Percentiles rank a stretch among this genome's conserved stretches.
phyloP scores from a whole-genome alignment of 495 filamentous ascomycete genomes.

The Penicillium nucicola region DNA sequence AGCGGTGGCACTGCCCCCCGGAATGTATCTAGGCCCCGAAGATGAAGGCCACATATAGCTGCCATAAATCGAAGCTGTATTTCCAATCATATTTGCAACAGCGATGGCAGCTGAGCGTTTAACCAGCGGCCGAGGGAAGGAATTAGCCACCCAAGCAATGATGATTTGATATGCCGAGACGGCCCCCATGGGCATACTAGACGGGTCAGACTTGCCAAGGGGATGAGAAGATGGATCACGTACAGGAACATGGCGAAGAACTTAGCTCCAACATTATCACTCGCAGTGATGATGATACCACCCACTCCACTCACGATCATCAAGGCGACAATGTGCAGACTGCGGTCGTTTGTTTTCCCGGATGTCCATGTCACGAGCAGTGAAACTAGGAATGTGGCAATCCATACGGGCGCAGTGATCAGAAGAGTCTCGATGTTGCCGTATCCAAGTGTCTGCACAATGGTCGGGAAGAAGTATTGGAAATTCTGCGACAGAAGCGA shows the following conservation, averaged over 20 bases:
- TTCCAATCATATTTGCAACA: conserved; percentile 72
- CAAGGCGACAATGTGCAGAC: conserved; percentile 64
- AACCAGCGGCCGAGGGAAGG: conserved; percentile 71
- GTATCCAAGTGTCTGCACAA: conserved; percentile 70
- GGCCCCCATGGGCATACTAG: conserved; percentile 54
- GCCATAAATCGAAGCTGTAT: conserved; percentile 67
- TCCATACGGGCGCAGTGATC: conserved; percentile 72
- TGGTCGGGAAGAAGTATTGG: conserved; percentile 82
- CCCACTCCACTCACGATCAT: conserved; percentile 64
- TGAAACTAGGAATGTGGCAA: conserved; percentile 67
- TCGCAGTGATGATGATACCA: conserved; percentile 69
- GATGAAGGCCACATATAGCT: conserved; percentile 66
- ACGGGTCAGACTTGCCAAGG: neutral
- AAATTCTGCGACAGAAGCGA: conserved; percentile 52
- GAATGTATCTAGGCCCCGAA: conserved; percentile 40
- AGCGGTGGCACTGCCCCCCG: conserved; percentile 31
- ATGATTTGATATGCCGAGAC: conserved; percentile 56
- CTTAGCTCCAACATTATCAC: conserved; percentile 57
- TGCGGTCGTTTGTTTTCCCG: conserved; percentile 72
- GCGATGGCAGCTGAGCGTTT: conserved; percentile 65
- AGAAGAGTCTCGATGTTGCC: conserved; percentile 63
- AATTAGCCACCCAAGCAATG: conserved; percentile 76
- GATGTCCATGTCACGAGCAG: conserved; percentile 72
- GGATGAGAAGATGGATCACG: no score
- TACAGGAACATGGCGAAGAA: conserved; percentile 76